Evolutionary conservation across 2,329 filamentous ascomycete species (phyloP).

Genomic region (Scorias spongiosa): DNA sequence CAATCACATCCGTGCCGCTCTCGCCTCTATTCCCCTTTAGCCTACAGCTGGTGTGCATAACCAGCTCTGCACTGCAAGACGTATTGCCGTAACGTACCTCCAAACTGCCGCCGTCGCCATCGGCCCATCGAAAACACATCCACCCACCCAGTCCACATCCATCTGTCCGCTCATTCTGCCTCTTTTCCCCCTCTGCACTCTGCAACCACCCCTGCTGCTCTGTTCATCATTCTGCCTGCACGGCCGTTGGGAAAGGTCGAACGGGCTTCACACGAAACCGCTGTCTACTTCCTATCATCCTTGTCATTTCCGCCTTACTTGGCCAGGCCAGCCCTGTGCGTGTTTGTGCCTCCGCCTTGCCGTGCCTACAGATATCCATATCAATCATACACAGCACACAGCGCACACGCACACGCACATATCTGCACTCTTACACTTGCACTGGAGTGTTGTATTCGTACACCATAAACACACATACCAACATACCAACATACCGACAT

Average conservation of each 20-base stretch:
- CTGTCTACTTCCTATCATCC: background rate
- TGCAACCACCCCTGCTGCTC: background rate
- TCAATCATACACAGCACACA: background rate
- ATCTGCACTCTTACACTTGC: background rate
- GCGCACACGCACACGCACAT: background rate
- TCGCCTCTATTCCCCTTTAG: no score
- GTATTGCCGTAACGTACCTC: background rate
- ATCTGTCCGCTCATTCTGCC: background rate
- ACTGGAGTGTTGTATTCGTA: background rate
- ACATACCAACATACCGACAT: background rate
- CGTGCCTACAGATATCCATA: background rate
- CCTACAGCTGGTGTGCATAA: no score
- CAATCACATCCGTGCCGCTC: no score
- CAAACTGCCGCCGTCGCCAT: background rate
- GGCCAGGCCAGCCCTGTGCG: background rate
- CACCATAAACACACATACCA: background rate
- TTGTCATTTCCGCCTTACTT: background rate
- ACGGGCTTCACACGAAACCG: background rate
- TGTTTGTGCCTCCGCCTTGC: no score
- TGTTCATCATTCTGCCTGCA: background rate
- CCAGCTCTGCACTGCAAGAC: no score
- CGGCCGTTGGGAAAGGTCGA: background rate
- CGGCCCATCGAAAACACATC: background rate
- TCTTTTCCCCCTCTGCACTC: background rate
- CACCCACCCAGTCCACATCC: background rate